Evolutionary conservation across 2,329 filamentous ascomycete genomes (phyloP).

Genomic region (Trichoderma sp.): DNA sequence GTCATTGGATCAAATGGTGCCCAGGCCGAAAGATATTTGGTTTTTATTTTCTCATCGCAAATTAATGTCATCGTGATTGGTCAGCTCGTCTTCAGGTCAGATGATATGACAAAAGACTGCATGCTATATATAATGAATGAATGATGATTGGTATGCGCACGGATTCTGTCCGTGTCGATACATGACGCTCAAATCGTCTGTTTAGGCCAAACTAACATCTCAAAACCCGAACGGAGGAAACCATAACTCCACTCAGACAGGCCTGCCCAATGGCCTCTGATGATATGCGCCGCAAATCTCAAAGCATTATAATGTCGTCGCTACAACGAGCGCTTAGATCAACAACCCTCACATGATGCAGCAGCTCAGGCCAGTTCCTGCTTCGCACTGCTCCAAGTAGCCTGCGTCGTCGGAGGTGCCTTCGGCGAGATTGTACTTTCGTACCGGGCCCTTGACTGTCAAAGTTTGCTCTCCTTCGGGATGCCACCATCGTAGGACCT

Average conservation of each 20-base stretch:
- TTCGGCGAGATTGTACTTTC: constrained; percentile 55
- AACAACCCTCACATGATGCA: constrained; percentile 47
- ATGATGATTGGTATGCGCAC: background rate
- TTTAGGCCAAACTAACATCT: background rate
- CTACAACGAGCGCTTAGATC: background rate
- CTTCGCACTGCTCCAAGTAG: constrained; percentile 69
- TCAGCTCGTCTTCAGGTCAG: background rate
- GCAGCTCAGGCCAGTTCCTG: constrained; percentile 48
- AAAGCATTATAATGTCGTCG: background rate
- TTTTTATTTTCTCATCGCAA: background rate
- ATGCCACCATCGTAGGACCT: constrained; percentile 91
- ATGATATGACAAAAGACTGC: background rate
- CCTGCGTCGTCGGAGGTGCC: constrained; percentile 68
- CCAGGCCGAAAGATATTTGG: background rate
- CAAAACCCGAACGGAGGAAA: background rate
- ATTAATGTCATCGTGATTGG: background rate
- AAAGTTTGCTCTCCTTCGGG: constrained; percentile 77
- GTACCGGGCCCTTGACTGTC: constrained; percentile 69
- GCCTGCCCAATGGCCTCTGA: background rate
- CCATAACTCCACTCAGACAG: background rate
- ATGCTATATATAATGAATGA: background rate
- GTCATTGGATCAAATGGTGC: background rate
- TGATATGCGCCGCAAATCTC: background rate
- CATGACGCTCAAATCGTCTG: background rate
- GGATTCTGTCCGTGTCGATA: background rate